These are phyloP conservation scores for Boletus subcaerulescens DNA, from an alignment of 768 basidiomycete genomes.

Conservation along the genomic window DNA sequence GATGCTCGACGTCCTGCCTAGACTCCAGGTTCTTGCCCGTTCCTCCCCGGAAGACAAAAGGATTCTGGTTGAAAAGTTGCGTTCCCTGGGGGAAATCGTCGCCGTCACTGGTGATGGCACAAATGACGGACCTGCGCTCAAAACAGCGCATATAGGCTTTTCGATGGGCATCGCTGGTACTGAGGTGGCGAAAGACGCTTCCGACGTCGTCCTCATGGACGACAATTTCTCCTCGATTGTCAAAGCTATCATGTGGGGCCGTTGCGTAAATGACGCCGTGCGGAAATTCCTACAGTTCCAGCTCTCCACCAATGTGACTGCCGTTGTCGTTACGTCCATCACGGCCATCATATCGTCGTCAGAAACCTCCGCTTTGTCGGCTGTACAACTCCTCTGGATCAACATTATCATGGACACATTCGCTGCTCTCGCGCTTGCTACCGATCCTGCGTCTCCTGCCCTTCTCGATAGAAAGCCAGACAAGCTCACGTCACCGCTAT, in stretches of 20 bases:
- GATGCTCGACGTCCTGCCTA: conserved; percentile 80
- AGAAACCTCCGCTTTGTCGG: conserved; percentile 85
- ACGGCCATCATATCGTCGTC: conserved; percentile 76
- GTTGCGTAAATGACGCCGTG: conserved; percentile 97
- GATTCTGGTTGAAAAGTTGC: conserved; percentile 84
- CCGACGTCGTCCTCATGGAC: conserved; percentile 98
- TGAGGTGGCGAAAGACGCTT: conserved; percentile 98
- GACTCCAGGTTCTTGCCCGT: conserved; percentile 93
- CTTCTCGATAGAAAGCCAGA: conserved; percentile 91
- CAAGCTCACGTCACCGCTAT: conserved; percentile 82
- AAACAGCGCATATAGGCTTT: conserved; percentile 95
- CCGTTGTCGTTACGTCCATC: conserved; percentile 90
- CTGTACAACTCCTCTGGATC: conserved; percentile 97
- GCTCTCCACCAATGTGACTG: conserved; percentile 91
- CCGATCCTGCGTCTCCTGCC: conserved; percentile 83
- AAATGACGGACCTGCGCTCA: conserved; percentile 95
- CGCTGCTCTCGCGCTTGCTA: conserved; percentile 95
- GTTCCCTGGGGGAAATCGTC: conserved; percentile 83
- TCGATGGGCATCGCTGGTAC: conserved; percentile 97
- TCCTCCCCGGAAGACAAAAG: conserved; percentile 98
- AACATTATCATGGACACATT: conserved; percentile 99
- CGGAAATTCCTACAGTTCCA: conserved; percentile 98
- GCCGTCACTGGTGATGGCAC: conserved; percentile 98
- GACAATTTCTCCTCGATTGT: conserved; percentile 97
- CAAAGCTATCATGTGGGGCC: conserved; percentile 98